phyloP scores from a whole-genome alignment of 1,139 yeast species.

The Pneumocystis canis region DNA sequence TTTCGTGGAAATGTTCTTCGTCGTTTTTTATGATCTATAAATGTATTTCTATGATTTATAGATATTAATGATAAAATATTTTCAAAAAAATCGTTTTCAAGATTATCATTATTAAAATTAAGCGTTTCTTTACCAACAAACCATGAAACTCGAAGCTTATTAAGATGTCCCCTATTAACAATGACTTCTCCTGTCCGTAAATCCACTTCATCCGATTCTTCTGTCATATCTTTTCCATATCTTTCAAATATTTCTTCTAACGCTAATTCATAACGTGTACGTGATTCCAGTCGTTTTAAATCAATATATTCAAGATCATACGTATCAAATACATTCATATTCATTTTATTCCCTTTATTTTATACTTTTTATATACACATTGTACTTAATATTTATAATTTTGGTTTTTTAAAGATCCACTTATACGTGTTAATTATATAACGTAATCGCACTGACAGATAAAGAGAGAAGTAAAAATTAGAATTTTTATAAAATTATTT shows the following conservation, averaged over 20 bases:
- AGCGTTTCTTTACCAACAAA: neutral
- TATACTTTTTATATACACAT: neutral
- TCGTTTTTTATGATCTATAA: neutral
- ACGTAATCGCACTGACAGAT: neutral
- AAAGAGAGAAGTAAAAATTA: neutral
- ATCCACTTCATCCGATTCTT: slow-evolving; percentile 9
- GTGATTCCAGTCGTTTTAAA: slow-evolving; percentile 18
- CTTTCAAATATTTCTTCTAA: slow-evolving; percentile 13
- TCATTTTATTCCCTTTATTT: neutral
- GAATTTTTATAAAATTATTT: neutral
- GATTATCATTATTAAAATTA: neutral
- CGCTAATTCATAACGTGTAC: neutral
- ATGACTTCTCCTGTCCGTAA: slow-evolving; percentile 9
- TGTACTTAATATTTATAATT: neutral
- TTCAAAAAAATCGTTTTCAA: neutral
- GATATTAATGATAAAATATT: neutral
- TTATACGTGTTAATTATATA: neutral
- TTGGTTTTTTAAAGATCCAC: neutral
- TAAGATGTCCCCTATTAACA: slow-evolving; percentile 7
- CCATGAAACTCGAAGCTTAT: neutral
- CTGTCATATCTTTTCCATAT: slow-evolving; percentile 14
- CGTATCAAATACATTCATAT: neutral
- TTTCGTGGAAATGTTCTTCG: neutral
- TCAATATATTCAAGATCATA: slow-evolving; percentile 18
- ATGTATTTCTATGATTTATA: neutral